A percentile compares a stretch with the other conserved stretches of the same genome.
phyloP scores from a whole-genome alignment of 768 basidiomycete species.

The Collybiopsis luxurians region DNA sequence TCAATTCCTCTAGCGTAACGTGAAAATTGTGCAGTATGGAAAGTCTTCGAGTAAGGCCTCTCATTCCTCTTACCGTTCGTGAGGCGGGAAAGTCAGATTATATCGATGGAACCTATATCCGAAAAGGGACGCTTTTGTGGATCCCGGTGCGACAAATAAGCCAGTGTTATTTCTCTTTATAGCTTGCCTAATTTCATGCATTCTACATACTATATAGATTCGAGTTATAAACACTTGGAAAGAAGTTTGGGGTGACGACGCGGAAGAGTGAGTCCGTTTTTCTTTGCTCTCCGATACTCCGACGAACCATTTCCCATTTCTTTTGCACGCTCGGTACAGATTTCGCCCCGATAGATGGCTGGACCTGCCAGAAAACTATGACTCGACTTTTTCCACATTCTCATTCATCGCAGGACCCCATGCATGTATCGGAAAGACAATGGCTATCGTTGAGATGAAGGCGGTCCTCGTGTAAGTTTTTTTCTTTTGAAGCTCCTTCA shows the following conservation, averaged over 20 bases:
- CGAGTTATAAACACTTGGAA: slow-evolving; percentile 50
- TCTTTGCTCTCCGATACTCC: too few relatives aligned
- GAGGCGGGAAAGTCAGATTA: slow-evolving; percentile 34
- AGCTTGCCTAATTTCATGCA: not conserved
- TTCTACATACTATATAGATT: slow-evolving; percentile 34
- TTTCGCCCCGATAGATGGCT: slow-evolving; percentile 47
- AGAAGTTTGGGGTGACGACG: slow-evolving; percentile 48
- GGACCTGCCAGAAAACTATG: slow-evolving; percentile 31
- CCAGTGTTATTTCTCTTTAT: not conserved
- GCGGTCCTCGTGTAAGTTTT: slow-evolving; percentile 34
- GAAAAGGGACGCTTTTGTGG: slow-evolving; percentile 40
- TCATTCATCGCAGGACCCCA: slow-evolving; percentile 46
- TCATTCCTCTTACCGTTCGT: slow-evolving; percentile 37
- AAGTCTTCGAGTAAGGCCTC: slow-evolving; percentile 37
- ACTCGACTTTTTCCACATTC: slow-evolving; percentile 34
- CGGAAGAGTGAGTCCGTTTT: slow-evolving; percentile 35
- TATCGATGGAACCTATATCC: slow-evolving; percentile 40
- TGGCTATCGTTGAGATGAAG: slow-evolving; percentile 49
- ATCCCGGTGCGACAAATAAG: slow-evolving; percentile 25
- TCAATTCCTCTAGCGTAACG: too few relatives aligned
- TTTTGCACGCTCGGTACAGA: too few relatives aligned
- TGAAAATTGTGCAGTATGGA: too few relatives aligned
- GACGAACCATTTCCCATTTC: not conserved
- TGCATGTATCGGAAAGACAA: slow-evolving; percentile 45
- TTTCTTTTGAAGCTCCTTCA: too few relatives aligned